Conservation (phyloP, 768 basidiomycete species). For the Podaxis pistillaris region DNA sequence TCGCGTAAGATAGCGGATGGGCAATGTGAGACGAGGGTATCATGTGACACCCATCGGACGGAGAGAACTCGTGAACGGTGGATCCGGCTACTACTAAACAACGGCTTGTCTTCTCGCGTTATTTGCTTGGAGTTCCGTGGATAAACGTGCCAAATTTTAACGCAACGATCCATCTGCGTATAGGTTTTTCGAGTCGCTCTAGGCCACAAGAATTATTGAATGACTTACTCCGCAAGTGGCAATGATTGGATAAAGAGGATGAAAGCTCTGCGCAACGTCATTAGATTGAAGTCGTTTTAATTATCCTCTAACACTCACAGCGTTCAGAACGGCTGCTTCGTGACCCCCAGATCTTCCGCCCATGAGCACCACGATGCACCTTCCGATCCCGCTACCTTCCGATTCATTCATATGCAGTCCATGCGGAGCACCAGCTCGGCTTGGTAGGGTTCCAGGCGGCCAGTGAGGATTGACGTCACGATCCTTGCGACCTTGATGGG, state of each 20-base stretch:
- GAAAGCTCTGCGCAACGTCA: slow-evolving; percentile 55
- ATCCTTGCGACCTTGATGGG: slow-evolving; percentile 10
- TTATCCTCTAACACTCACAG: slow-evolving; percentile 38
- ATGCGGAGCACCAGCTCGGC: slow-evolving; percentile 66
- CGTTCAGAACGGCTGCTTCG: slow-evolving; percentile 62
- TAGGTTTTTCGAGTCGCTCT: background rate
- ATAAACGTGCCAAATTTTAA: slow-evolving; percentile 74
- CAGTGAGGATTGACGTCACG: slow-evolving; percentile 50
- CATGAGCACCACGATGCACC: slow-evolving; percentile 62
- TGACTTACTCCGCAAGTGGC: slow-evolving; percentile 74
- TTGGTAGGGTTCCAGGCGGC: slow-evolving; percentile 48
- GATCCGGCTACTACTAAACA: slow-evolving; percentile 66
- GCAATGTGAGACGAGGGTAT: slow-evolving; percentile 54
- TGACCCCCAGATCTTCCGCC: slow-evolving; percentile 78
- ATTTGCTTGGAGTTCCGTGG: slow-evolving; percentile 30
- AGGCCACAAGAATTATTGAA: background rate
- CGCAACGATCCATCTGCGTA: slow-evolving; percentile 62
- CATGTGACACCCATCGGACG: slow-evolving; percentile 59
- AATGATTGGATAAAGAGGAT: slow-evolving; percentile 58
- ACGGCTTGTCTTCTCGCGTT: slow-evolving; percentile 68
- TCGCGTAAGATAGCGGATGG: slow-evolving; percentile 48
- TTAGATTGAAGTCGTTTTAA: background rate
- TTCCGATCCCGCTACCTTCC: slow-evolving; percentile 63
- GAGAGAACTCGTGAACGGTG: slow-evolving; percentile 67
- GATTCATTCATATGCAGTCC: slow-evolving; percentile 58